Base-by-base conservation (phyloP, 257 asterid species). In the Nyctanthes arbortristis region DNA sequence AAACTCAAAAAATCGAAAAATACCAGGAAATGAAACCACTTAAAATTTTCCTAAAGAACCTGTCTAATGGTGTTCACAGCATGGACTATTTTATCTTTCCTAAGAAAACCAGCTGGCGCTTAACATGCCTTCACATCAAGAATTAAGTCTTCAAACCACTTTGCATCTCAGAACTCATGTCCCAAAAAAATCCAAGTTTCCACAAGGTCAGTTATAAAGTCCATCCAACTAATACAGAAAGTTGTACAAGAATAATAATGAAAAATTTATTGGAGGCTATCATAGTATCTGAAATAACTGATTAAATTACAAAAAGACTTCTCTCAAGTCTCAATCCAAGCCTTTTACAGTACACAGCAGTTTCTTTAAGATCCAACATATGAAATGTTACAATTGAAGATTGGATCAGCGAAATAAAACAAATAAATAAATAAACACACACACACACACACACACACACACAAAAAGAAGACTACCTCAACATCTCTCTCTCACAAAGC, bases 1-100 rank as follows among this genome's bases (percentile, higher is more conserved):
- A 18, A 49, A 67, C 65, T 59, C 49, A 29, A 39, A 1, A 39
- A 39, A 67, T 13, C 61, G 47, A 34, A 49, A 60, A 29, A 25
- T 40, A 57, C 25, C 28, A 40, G n/a, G n/a, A n/a, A n/a, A n/a
- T n/a, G n/a, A n/a, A n/a, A n/a, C n/a, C 13, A 14, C n/a, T n/a
- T 37, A 29, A 25, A 37, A 12, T 32, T 36, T 63, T n/a, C 16
- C 2, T 3, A 40, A 63, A 37, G 34, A 13, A 39, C 47, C 47
- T 39, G 47, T 39, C 47, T 2, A 39, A 14, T 39, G 13, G 47
- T 39, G 14, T 39, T 39, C 47, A 39, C n/a, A 10, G 47, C 14
- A 13, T 39, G 18, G 47, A 39, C 47, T 39, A 39, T 39, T 39
- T 9, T 13, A 10, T 14, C 47, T 39, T 39, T 39, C 47, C 47